Evolutionary conservation across 345 rosid genomes (phyloP).

Genomic region (Murraya paniculata): DNA sequence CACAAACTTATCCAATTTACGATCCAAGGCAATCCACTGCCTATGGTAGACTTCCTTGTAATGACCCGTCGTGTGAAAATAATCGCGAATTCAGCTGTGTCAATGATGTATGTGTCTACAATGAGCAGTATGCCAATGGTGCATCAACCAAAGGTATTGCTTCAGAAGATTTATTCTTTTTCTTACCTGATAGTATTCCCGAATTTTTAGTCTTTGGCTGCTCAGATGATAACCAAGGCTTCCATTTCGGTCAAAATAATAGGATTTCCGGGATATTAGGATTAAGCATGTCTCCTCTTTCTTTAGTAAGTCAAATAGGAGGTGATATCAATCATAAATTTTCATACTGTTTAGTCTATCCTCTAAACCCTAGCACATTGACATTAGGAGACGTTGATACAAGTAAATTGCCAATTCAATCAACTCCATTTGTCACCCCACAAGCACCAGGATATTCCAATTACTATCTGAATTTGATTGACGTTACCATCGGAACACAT

Average conservation of each 20-base stretch:
- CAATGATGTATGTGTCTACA: constrained; percentile 6
- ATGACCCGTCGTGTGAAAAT: constrained; percentile 8
- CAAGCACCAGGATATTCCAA: too few species aligned
- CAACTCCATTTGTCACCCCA: rapidly evolving
- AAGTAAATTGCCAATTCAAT: too few species aligned
- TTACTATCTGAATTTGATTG: neutral
- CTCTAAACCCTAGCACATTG: too few species aligned
- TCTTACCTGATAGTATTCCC: neutral
- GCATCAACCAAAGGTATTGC: constrained; percentile 6
- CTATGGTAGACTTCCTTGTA: constrained; percentile 13
- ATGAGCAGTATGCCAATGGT: constrained; percentile 4
- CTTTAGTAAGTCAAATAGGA: neutral
- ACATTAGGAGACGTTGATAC: too few species aligned
- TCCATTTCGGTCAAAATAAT: neutral
- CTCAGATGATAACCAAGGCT: neutral
- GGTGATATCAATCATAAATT: too few species aligned
- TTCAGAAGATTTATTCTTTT: constrained; percentile 11
- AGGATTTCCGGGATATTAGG: constrained; percentile 20
- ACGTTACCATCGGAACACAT: rapidly evolving
- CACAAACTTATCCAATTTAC: neutral
- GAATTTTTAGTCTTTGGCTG: constrained; percentile 18
- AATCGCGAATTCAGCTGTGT: constrained; percentile 4
- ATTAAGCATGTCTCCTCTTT: constrained; percentile 6
- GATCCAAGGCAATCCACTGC: constrained; percentile 1
- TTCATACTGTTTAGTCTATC: too few species aligned